Percentiles rank a stretch among this genome's conserved stretches.
Conservation (phyloP, 2,329 filamentous ascomycete genomes). For the Sarocladiaceae sp. region DNA sequence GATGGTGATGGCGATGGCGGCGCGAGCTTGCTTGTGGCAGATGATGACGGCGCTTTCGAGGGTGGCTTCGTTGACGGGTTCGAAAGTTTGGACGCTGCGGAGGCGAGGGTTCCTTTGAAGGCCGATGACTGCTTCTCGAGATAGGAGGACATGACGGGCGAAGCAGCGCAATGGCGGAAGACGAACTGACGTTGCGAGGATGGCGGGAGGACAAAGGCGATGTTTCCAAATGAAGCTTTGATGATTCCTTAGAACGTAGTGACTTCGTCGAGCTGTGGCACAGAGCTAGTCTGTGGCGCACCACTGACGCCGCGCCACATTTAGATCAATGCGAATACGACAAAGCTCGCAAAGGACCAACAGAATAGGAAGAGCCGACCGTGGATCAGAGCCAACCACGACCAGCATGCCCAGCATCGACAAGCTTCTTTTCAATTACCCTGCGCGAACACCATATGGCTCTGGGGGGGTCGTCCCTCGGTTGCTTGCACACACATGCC, state of each 20-base stretch:
- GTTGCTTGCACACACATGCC: too few species aligned
- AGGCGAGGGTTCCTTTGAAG: constrained; percentile 58
- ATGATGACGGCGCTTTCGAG: constrained; percentile 27
- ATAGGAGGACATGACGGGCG: constrained; percentile 52
- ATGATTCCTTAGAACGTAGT: neutral
- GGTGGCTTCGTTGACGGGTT: constrained; percentile 38
- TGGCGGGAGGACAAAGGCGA: neutral
- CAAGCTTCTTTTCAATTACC: too few species aligned
- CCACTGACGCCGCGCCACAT: neutral
- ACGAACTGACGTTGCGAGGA: neutral
- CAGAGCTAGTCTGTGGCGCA: neutral
- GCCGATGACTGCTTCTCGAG: constrained; percentile 62
- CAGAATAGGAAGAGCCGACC: too few species aligned
- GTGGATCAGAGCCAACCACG: too few species aligned
- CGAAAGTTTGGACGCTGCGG: constrained; percentile 60
- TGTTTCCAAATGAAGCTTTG: neutral
- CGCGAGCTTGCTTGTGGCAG: constrained; percentile 36
- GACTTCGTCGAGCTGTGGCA: neutral
- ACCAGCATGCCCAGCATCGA: too few species aligned
- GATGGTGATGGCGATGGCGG: constrained; percentile 61
- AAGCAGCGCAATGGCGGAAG: neutral
- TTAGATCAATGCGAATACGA: neutral
- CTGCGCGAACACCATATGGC: too few species aligned
- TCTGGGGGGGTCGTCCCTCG: too few species aligned
- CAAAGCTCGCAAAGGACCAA: too few species aligned